Base-by-base conservation (phyloP, 2,329 filamentous ascomycete species). In the Fusarium miscanthi region DNA sequence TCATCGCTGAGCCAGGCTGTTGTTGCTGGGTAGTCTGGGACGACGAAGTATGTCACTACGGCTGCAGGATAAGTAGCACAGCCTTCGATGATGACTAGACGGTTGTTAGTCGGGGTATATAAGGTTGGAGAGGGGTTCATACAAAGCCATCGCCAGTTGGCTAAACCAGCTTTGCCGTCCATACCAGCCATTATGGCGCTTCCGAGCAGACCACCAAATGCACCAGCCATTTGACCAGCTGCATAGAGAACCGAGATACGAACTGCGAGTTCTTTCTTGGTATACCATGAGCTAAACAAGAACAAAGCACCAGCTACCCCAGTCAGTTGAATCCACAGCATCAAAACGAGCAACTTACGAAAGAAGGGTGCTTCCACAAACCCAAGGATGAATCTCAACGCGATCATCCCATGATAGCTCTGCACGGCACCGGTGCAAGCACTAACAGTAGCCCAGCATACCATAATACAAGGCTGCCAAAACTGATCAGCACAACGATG, bases 141-240 rank as follows among this genome's bases (percentile, higher is more conserved):
- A 69, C 66, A 68, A 3, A 80, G 72, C 78, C 78, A 79, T 17
- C 90, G 84, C 91, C 90, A 93, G 4, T 89, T 90, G 1, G 84
- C 86, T 4, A 91, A 80, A 0, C 90, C 91, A 87, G 81, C 81
- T 1, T 81, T 81, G 4, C 88, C 85, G 66, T 92, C 85, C 84
- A 94, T 87, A 54, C 91, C 88, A n/a, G 84, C 82, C 1, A 88
- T 90, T 60, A 94, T 92, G 11, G 91, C 90, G 1, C 88, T 88
- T 4, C 88, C 86, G 41, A 91, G 87, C 13, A 91, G 80, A 5
- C 91, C 92, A 0, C 91, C 92, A 76, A 94, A 94, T 3, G 92
- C 92, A 8, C 91, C 91, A 2, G 90, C 91, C 25, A 94, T 87
- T 33, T 94, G 83, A 0, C 90, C 89, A 0, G 91, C 92, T 1